Evolutionary conservation across 164 flowering plant species (phyloP).

Genomic region (Akebia trifoliata): DNA sequence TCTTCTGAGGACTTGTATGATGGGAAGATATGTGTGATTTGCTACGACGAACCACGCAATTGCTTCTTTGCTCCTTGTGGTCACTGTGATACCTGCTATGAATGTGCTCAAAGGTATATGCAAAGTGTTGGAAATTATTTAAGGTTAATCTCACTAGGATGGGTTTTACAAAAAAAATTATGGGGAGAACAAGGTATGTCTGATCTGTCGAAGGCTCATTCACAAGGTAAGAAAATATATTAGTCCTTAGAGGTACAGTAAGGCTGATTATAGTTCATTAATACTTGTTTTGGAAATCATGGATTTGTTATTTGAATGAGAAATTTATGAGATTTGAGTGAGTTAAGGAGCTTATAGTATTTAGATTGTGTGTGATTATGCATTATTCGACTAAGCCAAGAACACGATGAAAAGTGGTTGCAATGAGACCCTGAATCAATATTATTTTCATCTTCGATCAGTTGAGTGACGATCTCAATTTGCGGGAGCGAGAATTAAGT

Average conservation of each 20-base stretch:
- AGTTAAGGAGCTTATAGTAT: too few species aligned
- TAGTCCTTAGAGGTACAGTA: too few species aligned
- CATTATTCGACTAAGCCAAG: too few species aligned
- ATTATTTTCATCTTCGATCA: too few species aligned
- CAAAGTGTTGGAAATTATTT: not conserved
- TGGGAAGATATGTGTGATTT: conserved; percentile 70
- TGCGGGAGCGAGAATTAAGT: too few species aligned
- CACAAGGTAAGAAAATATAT: conserved; percentile 58
- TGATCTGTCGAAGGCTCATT: conserved; percentile 57
- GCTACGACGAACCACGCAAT: conserved; percentile 56
- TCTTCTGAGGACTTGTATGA: conserved; percentile 64
- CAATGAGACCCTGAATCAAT: too few species aligned
- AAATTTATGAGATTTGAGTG: too few species aligned
- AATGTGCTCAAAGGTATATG: conserved; percentile 73
- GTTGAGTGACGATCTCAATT: too few species aligned
- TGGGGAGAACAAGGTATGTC: conserved; percentile 54
- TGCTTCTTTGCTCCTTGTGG: conserved; percentile 87
- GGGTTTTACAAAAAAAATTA: conserved; percentile 45
- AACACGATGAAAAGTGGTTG: too few species aligned
- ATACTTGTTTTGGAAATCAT: too few species aligned
- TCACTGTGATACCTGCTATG: conserved; percentile 67
- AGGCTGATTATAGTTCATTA: conserved; percentile 28
- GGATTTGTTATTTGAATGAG: too few species aligned
- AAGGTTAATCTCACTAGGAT: not conserved
- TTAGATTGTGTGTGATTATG: too few species aligned